Evolutionary conservation across 2,329 filamentous ascomycete species (phyloP), one percentile per base, ranked within the genome.

Genomic region (Fusarium brevicatenulatum): DNA sequence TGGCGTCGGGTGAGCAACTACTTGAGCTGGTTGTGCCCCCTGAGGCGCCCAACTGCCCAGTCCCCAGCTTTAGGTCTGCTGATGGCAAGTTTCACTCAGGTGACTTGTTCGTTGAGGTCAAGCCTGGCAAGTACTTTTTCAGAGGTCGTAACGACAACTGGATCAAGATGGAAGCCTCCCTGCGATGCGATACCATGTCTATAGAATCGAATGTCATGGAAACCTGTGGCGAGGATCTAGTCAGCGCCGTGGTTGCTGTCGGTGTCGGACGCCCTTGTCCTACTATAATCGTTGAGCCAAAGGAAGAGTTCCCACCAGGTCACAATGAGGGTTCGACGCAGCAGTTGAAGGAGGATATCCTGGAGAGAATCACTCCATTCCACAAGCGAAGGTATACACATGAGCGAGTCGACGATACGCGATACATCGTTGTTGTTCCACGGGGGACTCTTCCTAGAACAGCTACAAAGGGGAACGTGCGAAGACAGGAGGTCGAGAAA

Each of bases 61-160:
- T n/a, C 12, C 11, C 36, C 13, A 10, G 47, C 36, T 18, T 70
- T 54, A 52, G 71, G 15, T 55, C 54, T 7, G 7, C 40, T 2
- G 72, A 71, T 49, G 81, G 49, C 25, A 74, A 71, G 28, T 77
- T 75, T 12, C 70, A 77, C 15, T 72, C 77, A 0, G 73, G 77
- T 9, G 78, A 76, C 12, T 56, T 78, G 25, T 78, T 80, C 21
- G 61, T 71, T 5, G 70, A 77, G 42, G 50, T 66, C 5, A 44
- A n/a, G n/a, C 71, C 76, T 8, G 74, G 76, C 0, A 42, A 62
- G 23, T 78, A 72, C n/a, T 1, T 73, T 3, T 54, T 59, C 3
- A 68, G 65, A 8, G 76, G 76, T 5, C 74, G 76, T 2, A 71
- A 66, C 4, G 76, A 78, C 15, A 67, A 75, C 23, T 78, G 76